Evolutionary conservation across 768 basidiomycete genomes (phyloP), one percentile per base, ranked within the genome.

Genomic region (Piloderma croceum): DNA sequence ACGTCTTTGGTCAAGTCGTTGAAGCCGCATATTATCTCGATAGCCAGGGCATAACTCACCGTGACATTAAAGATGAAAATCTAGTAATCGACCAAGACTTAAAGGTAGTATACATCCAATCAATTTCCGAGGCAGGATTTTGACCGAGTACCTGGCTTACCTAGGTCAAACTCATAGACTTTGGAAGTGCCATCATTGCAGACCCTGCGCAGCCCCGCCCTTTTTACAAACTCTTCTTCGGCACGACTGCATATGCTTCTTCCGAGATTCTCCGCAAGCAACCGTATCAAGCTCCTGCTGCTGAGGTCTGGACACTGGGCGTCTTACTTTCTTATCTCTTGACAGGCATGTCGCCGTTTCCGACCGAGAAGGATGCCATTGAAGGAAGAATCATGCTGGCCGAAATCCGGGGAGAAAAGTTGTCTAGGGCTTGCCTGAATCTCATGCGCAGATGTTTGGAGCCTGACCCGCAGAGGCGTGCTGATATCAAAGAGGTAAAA

Each of bases 51-150:
- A 87, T 98, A 50, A 81, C 85, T 1, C 94, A 99, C 60, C 83
- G 94, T 29, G 94, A 99, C 59, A 81, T 99, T 53, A 99, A 99
- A 59, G 94, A 97, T 41, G 94, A 99, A 61, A 99, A 99, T 55
- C 61, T 92, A 35, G 78, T 90, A 38, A 79, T 90, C 24, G 86
- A 87, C 62, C 68, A 64, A 59, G 65, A 84, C 46, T 70, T 88
- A 46, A 83, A 76, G 66, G 85, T 83, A 53, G 25, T 31, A 24
- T 29, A 29, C 15, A 15, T 15, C 27, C 20, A 27, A n/a, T 34
- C 5, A 24, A 25, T 34, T 10, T 29, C 22, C 15, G 24, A 25
- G 24, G 48, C 31, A 15, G 59, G 63, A 2, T 56, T 61, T 23
- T 42, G 40, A 18, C 49, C 61, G 22, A 63, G 63, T 61, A 49